phyloP scores from a whole-genome alignment of 805 yeast species.

The Kodamaea jinghongensis region DNA sequence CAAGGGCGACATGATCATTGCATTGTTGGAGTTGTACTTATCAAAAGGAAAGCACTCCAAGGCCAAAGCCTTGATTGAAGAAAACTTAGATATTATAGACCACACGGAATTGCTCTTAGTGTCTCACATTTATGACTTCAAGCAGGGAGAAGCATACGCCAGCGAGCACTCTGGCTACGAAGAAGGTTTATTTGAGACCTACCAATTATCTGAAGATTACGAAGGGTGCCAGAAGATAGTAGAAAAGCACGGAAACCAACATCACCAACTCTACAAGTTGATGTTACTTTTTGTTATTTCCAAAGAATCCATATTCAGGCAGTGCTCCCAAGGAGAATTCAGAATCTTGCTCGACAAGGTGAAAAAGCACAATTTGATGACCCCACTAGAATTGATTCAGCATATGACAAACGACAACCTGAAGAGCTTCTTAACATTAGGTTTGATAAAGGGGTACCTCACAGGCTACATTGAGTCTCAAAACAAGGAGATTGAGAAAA shows the following conservation, averaged over 20 bases:
- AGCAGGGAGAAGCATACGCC: slow-evolving; percentile 46
- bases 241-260: slow-evolving; percentile 56
- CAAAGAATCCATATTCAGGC: slow-evolving; percentile 45
- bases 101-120: slow-evolving; percentile 52
- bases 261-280: slow-evolving; percentile 62
- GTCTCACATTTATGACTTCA: slow-evolving; percentile 55
- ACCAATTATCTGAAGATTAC: slow-evolving; percentile 58
- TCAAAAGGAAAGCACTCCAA: slow-evolving; percentile 38
- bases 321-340: slow-evolving; percentile 51
- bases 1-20: slow-evolving; percentile 67
- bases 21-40: slow-evolving; percentile 80
- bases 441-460: slow-evolving; percentile 67
- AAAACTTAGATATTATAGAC: slow-evolving; percentile 51
- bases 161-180: slow-evolving; percentile 45
- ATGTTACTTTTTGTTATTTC: slow-evolving; percentile 67
- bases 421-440: slow-evolving; percentile 59
- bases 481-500: slow-evolving; percentile 64
- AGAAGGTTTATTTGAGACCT: slow-evolving; percentile 64
- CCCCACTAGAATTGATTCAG: slow-evolving; percentile 77
- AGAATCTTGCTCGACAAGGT: slow-evolving; percentile 52
- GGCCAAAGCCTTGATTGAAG: slow-evolving; percentile 52
- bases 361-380: slow-evolving; percentile 49
- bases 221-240: slow-evolving; percentile 55
- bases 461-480: slow-evolving; percentile 58
- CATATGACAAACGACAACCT: slow-evolving; percentile 50